Evolutionary conservation across 1,284 basidiomycete genomes (phyloP).

Genomic region (Ceratobasidium sp.): DNA sequence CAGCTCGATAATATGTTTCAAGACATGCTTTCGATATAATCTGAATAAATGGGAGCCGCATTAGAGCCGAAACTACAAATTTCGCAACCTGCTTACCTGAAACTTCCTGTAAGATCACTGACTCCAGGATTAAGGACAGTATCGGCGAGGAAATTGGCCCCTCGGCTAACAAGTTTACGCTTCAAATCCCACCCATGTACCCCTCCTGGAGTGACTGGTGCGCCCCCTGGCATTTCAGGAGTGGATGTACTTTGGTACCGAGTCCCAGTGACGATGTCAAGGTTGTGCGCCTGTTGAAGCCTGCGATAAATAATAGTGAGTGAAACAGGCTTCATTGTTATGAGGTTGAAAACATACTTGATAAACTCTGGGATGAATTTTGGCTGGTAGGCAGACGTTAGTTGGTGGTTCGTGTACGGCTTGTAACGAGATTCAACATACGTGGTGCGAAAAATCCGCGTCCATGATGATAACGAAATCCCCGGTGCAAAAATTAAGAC

Average conservation of each 20-base stretch:
- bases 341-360: constrained; percentile 62
- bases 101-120: constrained; percentile 89
- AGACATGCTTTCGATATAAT: constrained; percentile 81
- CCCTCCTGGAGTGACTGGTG: constrained; percentile 72
- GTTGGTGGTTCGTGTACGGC: neutral
- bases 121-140: constrained; percentile 87
- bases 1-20: constrained; percentile 84
- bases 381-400: constrained; percentile 67
- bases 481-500: constrained; percentile 88
- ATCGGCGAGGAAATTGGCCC: constrained; percentile 88
- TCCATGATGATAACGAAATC: constrained; percentile 98
- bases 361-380: constrained; percentile 94
- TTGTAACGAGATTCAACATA: constrained; percentile 59
- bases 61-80: neutral
- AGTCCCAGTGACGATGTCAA: constrained; percentile 94
- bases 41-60: constrained; percentile 59
- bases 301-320: constrained; percentile 58
- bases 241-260: constrained; percentile 77
- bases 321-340: neutral
- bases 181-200: constrained; percentile 93
- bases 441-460: constrained; percentile 95
- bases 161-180: constrained; percentile 86
- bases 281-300: constrained; percentile 81
- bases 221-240: constrained; percentile 65
- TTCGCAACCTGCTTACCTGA: constrained; percentile 69